Percentiles rank a stretch among this genome's conserved stretches.
Evolutionary conservation across 306 rosid species (phyloP).

Genomic region (Castanea crenata): DNA sequence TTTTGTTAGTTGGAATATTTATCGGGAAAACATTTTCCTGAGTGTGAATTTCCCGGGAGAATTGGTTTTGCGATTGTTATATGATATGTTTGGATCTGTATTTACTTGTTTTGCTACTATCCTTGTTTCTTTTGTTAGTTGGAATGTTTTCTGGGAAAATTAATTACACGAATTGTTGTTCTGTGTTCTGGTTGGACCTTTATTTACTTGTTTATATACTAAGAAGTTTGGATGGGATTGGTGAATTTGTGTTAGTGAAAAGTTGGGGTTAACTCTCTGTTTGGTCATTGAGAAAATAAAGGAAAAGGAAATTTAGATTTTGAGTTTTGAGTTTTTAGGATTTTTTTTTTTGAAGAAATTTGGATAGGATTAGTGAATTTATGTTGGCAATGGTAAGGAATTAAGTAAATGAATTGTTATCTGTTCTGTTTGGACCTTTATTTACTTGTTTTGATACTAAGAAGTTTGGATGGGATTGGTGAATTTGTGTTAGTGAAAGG

Average conservation of each 20-base stretch:
- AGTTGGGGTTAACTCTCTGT: background rate
- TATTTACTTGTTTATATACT: background rate
- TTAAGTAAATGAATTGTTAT: background rate
- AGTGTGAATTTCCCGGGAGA: background rate
- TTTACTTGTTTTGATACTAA: background rate
- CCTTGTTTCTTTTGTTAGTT: too few relatives aligned
- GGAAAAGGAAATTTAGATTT: background rate
- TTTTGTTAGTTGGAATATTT: too few relatives aligned
- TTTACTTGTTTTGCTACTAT: too few relatives aligned
- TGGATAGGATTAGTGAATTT: too few relatives aligned
- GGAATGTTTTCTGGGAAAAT: too few relatives aligned
- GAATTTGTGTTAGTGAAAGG: background rate
- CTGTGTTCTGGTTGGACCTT: background rate
- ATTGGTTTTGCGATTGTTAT: background rate
- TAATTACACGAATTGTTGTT: background rate
- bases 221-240: background rate
- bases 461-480: background rate
- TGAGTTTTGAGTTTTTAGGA: background rate
- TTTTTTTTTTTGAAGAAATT: too few relatives aligned
- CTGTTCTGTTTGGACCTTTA: background rate
- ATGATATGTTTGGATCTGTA: too few relatives aligned
- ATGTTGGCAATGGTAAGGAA: too few relatives aligned
- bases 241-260: background rate
- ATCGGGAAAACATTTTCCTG: background rate
- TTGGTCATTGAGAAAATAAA: constrained; percentile 1